Conservation (phyloP, 1,139 yeast species). For the Yamadazyma triangularis region DNA sequence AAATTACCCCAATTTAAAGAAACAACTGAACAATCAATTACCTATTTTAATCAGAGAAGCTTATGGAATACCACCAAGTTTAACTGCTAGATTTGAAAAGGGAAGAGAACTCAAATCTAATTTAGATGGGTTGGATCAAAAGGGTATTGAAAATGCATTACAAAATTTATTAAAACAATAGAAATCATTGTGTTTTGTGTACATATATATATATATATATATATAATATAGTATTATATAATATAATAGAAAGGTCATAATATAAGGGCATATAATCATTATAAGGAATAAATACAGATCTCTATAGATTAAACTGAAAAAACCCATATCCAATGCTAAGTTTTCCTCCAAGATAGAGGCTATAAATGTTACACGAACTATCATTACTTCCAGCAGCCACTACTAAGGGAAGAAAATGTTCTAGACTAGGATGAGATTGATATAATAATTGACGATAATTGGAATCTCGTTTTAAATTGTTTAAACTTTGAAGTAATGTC, state of each 20-base stretch:
- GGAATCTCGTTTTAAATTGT: conserved; percentile 21
- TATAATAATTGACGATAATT: conserved; percentile 30
- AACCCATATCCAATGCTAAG: conserved; percentile 66
- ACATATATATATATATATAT: too few species aligned
- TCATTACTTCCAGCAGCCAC: conserved; percentile 61
- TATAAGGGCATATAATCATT: conserved; percentile 7
- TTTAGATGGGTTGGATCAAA: conserved; percentile 44
- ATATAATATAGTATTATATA: conserved; percentile 1
- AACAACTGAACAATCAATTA: conserved; percentile 37
- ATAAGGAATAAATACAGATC: too few species aligned
- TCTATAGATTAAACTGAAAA: conserved; percentile 42
- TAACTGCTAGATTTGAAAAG: conserved; percentile 63
- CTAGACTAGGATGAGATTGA: conserved; percentile 68
- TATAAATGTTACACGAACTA: conserved; percentile 31
- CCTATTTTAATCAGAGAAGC: conserved; percentile 79
- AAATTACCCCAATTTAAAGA: conserved; percentile 59
- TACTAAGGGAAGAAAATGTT: conserved; percentile 67
- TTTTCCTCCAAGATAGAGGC: conserved; percentile 40
- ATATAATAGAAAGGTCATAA: neutral
- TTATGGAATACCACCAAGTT: conserved; percentile 64
- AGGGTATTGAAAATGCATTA: conserved; percentile 35
- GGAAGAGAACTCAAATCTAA: conserved; percentile 40
- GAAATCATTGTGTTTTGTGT: too few species aligned
- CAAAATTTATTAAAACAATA: conserved; percentile 31
- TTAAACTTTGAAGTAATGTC: conserved; percentile 25